phyloP scores from a whole-genome alignment of 345 rosid species.

The Eucalyptus fibrosa region DNA sequence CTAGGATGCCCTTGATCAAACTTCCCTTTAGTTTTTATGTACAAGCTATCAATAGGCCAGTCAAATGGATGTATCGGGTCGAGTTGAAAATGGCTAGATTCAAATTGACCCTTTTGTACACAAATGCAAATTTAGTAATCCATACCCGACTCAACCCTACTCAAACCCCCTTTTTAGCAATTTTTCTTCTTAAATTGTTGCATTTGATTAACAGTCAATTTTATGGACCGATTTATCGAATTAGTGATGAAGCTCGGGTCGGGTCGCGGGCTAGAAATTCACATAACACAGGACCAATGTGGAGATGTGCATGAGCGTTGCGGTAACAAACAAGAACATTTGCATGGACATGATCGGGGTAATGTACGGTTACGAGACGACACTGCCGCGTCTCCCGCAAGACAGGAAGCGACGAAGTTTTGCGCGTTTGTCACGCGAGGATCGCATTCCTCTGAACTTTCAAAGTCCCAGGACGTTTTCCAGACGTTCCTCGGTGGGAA shows the following conservation, averaged over 20 bases:
- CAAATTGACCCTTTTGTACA: no score
- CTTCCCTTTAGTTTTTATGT: not conserved
- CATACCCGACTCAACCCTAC: not conserved
- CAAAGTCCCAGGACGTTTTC: no score
- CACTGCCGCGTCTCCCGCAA: not conserved
- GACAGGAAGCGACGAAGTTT: not conserved
- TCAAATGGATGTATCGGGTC: fast-evolving
- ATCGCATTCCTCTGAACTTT: not conserved
- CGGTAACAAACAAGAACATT: not conserved
- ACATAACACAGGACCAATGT: not conserved
- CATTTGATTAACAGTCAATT: not conserved
- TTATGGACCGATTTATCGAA: not conserved
- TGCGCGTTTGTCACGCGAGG: not conserved
- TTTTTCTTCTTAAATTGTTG: not conserved
- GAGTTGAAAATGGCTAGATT: not conserved
- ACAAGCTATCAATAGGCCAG: not conserved
- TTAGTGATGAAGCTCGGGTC: not conserved
- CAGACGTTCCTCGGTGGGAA: no score
- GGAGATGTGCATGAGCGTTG: not conserved
- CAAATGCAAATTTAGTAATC: not conserved
- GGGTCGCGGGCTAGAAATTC: not conserved
- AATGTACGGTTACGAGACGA: no score
- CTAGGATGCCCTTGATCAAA: not conserved
- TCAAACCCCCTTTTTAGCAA: no score
- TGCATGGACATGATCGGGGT: not conserved